These are phyloP conservation scores for Malassezia brasiliensis DNA, from an alignment of 1,284 basidiomycete species.

Conservation along the genomic window DNA sequence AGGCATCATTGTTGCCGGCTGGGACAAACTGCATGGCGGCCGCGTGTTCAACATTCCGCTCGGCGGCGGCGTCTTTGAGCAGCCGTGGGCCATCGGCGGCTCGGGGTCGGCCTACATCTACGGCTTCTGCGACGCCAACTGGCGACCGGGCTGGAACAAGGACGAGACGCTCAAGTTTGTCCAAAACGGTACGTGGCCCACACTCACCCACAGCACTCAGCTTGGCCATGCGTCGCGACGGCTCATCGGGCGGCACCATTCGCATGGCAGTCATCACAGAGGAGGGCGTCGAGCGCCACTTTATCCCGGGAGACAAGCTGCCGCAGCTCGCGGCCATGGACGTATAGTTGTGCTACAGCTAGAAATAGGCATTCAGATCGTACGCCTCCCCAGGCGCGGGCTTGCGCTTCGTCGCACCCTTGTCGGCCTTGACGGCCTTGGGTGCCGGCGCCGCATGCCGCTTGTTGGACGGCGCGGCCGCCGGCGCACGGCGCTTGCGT, in stretches of 20 bases:
- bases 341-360: slow-evolving; percentile 21
- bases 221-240: slow-evolving; percentile 94
- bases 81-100: slow-evolving; percentile 50
- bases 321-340: slow-evolving; percentile 33
- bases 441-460: background rate
- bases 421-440: background rate
- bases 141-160: slow-evolving; percentile 78
- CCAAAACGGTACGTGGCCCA: slow-evolving; percentile 60
- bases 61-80: slow-evolving; percentile 41
- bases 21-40: slow-evolving; percentile 87
- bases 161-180: slow-evolving; percentile 91
- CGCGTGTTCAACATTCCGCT: slow-evolving; percentile 73
- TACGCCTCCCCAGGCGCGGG: slow-evolving; percentile 36
- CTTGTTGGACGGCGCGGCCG: no score
- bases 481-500: background rate
- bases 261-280: slow-evolving; percentile 94
- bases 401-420: background rate
- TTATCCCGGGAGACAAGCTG: slow-evolving; percentile 67
- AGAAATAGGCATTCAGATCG: slow-evolving; percentile 37
- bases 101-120: slow-evolving; percentile 97
- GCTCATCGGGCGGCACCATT: slow-evolving; percentile 93
- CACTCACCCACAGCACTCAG: slow-evolving; percentile 58
- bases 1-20: slow-evolving; percentile 95
- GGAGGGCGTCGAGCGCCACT: slow-evolving; percentile 78
- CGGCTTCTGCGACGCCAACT: slow-evolving; percentile 98